These are phyloP conservation scores for Abelmoschus esculentus DNA, from an alignment of 345 rosid genomes.

Conservation along the genomic window DNA sequence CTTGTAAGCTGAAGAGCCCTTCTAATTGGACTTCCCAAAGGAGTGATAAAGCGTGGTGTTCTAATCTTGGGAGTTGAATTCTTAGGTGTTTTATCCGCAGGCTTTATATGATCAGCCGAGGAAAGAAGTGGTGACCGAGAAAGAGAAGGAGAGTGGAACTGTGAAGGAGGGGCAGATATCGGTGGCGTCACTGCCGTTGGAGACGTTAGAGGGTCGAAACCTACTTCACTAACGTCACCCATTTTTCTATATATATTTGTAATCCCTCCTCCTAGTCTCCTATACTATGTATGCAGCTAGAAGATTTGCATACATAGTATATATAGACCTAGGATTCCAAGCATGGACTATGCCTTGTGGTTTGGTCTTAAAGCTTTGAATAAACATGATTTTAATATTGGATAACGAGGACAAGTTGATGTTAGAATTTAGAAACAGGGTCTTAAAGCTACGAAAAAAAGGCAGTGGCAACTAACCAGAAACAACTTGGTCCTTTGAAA, in stretches of 20 bases:
- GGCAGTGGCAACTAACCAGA: background rate
- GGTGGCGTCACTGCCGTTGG: slow-evolving; percentile 20
- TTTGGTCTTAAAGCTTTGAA: background rate
- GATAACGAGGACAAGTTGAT: background rate
- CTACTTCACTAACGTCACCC: slow-evolving; percentile 12
- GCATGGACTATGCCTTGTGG: background rate
- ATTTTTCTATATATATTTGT: slow-evolving; percentile 11
- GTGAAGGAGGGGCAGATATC: slow-evolving; percentile 60
- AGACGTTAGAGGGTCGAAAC: background rate
- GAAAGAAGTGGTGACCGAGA: slow-evolving; percentile 55
- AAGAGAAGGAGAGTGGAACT: slow-evolving; percentile 59
- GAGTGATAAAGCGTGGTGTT: slow-evolving; percentile 56
- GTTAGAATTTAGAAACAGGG: background rate
- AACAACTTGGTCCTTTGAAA: background rate
- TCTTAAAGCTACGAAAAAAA: background rate
- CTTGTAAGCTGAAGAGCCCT: slow-evolving; percentile 44
- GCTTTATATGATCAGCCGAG: slow-evolving; percentile 28
- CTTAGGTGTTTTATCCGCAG: slow-evolving; percentile 32
- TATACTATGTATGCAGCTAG: no score
- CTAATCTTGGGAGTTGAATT: slow-evolving; percentile 36
- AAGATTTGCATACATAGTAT: background rate
- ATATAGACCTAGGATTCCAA: background rate
- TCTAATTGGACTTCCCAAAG: slow-evolving; percentile 46
- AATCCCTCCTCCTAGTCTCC: no score
- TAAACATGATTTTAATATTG: background rate